These are phyloP conservation scores for Plantago elongata DNA, from an alignment of 257 asterid genomes.

Conservation along the genomic window DNA sequence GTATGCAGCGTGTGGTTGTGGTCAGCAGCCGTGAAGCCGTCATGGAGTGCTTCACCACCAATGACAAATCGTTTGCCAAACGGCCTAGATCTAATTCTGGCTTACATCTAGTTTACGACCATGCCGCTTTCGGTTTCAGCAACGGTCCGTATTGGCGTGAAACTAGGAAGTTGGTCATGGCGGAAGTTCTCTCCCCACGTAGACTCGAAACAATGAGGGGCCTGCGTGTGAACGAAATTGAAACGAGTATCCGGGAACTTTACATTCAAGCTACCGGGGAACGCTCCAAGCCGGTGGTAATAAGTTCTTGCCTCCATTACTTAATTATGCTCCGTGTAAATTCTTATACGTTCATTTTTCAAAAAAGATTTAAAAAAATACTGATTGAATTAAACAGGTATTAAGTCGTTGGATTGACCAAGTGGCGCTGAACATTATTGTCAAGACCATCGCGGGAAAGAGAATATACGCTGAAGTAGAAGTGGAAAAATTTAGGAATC, in stretches of 20 bases:
- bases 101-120: slow-evolving; percentile 36
- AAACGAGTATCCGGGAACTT: slow-evolving; percentile 10
- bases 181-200: slow-evolving; percentile 39
- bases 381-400: too few species aligned
- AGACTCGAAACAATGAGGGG: slow-evolving; percentile 38
- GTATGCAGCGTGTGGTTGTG: slow-evolving; percentile 28
- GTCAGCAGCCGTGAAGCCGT: slow-evolving; percentile 51
- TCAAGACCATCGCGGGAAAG: too few species aligned
- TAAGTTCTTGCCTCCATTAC: too few species aligned
- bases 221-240: slow-evolving; percentile 27
- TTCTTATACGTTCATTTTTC: too few species aligned
- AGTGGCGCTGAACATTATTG: too few species aligned
- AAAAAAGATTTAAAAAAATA: too few species aligned
- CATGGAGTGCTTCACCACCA: slow-evolving; percentile 47
- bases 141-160: slow-evolving; percentile 51
- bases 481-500: slow-evolving; percentile 22
- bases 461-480: neutral
- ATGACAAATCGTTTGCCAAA: slow-evolving; percentile 34
- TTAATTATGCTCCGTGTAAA: too few species aligned
- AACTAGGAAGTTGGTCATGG: slow-evolving; percentile 37
- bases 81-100: slow-evolving; percentile 38
- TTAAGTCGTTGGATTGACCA: neutral
- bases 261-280: neutral
- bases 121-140: slow-evolving; percentile 38
- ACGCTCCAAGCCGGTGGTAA: neutral